Conservation (phyloP, 768 basidiomycete genomes). For the Russula lepida region DNA sequence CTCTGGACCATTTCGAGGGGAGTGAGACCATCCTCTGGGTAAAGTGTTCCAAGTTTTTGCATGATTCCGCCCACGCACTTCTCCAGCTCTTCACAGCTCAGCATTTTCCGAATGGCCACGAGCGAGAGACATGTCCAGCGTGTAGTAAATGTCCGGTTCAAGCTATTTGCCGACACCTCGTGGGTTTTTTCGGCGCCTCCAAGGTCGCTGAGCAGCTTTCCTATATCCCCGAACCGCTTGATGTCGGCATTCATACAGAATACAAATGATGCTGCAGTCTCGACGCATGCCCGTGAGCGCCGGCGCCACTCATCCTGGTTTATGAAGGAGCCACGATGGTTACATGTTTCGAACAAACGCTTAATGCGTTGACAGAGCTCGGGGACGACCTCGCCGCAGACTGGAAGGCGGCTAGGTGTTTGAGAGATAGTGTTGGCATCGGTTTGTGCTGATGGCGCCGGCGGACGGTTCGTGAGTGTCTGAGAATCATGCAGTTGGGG, state of each 20-base stretch:
- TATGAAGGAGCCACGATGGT: background rate
- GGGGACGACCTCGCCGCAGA: background rate
- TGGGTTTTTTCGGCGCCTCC: background rate
- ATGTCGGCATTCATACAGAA: constrained; percentile 6
- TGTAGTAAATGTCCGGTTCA: constrained; percentile 7
- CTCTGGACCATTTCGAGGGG: background rate
- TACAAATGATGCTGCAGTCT: constrained; percentile 4
- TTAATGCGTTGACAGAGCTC: constrained; percentile 9
- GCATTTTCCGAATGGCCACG: constrained; percentile 5
- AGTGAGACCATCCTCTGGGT: too few relatives aligned
- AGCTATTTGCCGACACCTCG: background rate
- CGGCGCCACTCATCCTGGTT: background rate
- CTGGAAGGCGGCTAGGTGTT: background rate
- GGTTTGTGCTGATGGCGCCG: background rate
- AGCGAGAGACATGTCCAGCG: constrained; percentile 18
- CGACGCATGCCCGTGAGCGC: background rate
- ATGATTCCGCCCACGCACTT: background rate
- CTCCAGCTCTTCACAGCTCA: background rate
- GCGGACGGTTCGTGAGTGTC: background rate
- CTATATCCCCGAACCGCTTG: constrained; percentile 6
- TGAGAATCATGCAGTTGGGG: background rate
- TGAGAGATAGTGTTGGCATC: background rate
- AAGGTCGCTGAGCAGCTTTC: constrained; percentile 4
- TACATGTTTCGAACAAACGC: constrained; percentile 13
- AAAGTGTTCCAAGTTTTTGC: background rate